phyloP scores from a whole-genome alignment of 1,284 basidiomycete genomes.

The Cystobasidium pallidum region DNA sequence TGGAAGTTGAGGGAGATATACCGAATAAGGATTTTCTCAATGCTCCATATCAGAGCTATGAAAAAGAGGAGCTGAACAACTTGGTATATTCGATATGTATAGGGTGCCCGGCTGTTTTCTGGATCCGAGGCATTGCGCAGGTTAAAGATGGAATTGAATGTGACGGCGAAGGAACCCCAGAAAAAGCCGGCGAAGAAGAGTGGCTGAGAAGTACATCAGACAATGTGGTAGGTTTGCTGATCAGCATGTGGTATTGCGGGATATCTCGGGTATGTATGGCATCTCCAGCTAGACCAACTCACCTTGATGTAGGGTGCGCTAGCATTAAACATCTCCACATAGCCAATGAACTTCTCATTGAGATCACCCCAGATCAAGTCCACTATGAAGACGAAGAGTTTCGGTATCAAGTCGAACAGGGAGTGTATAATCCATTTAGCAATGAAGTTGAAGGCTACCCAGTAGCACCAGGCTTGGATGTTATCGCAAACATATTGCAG shows the following conservation, averaged over 20 bases:
- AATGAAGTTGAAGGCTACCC: slow-evolving; percentile 44
- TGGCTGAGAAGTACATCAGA: slow-evolving; percentile 1
- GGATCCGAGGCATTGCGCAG: slow-evolving; percentile 28
- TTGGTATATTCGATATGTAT: slow-evolving; percentile 42
- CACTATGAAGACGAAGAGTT: slow-evolving; percentile 22
- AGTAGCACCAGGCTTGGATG: slow-evolving; percentile 44
- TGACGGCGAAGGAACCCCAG: slow-evolving; percentile 49
- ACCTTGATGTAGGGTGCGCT: slow-evolving; percentile 38
- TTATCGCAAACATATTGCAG: slow-evolving; percentile 39
- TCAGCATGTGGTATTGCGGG: background rate
- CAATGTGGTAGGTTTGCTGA: background rate
- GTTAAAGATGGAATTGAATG: slow-evolving; percentile 51
- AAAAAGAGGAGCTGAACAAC: slow-evolving; percentile 41
- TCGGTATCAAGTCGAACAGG: slow-evolving; percentile 35
- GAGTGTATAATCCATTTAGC: slow-evolving; percentile 39
- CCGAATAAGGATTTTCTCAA: slow-evolving; percentile 41
- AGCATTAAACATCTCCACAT: slow-evolving; percentile 41
- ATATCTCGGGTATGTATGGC: too few relatives aligned
- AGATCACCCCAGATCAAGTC: slow-evolving; percentile 38
- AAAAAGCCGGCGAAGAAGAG: slow-evolving; percentile 44
- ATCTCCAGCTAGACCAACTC: too few relatives aligned
- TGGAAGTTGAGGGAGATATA: slow-evolving; percentile 53
- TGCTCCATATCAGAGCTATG: slow-evolving; percentile 33
- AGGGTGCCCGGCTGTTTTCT: slow-evolving; percentile 21
- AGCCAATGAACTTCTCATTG: slow-evolving; percentile 40